These are phyloP conservation scores for Aspergillus fructus DNA, from an alignment of 2,329 filamentous ascomycete species.

Conservation along the genomic window DNA sequence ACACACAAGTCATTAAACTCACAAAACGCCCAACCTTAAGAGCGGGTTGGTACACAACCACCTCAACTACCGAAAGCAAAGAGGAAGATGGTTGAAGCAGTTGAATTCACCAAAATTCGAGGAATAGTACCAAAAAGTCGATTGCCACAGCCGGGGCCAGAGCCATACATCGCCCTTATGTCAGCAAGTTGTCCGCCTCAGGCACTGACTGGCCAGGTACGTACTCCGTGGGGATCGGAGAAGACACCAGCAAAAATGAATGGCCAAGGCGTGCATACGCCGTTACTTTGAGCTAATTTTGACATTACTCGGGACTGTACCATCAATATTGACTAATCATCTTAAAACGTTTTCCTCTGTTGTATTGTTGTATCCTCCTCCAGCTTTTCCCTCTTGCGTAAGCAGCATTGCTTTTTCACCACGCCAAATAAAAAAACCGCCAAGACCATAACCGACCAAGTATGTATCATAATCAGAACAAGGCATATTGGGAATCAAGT, in stretches of 20 bases:
- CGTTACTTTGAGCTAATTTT: not conserved
- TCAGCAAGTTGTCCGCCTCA: not conserved
- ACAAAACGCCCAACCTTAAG: not conserved
- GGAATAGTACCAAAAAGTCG: not conserved
- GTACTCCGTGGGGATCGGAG: not conserved
- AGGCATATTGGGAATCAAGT: conserved; percentile 17
- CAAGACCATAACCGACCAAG: conserved; percentile 14
- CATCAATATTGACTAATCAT: not conserved
- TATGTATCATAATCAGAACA: conserved; percentile 20
- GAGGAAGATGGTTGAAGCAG: not conserved
- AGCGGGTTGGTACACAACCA: not conserved
- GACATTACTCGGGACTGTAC: not conserved
- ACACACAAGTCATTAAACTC: not conserved
- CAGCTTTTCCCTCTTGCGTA: conserved; percentile 2
- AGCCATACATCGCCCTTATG: not conserved
- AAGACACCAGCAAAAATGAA: not conserved
- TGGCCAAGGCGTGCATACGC: not conserved
- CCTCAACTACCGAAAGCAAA: not conserved
- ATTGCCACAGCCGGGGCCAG: not conserved
- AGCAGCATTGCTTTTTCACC: conserved; percentile 11
- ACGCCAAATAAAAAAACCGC: conserved; percentile 6
- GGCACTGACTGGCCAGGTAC: not conserved
- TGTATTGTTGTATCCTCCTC: not conserved
- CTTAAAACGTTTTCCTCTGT: not conserved
- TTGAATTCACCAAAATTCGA: not conserved